phyloP scores from a whole-genome alignment of 2,329 filamentous ascomycete species.

The Aspergillus glaucus region DNA sequence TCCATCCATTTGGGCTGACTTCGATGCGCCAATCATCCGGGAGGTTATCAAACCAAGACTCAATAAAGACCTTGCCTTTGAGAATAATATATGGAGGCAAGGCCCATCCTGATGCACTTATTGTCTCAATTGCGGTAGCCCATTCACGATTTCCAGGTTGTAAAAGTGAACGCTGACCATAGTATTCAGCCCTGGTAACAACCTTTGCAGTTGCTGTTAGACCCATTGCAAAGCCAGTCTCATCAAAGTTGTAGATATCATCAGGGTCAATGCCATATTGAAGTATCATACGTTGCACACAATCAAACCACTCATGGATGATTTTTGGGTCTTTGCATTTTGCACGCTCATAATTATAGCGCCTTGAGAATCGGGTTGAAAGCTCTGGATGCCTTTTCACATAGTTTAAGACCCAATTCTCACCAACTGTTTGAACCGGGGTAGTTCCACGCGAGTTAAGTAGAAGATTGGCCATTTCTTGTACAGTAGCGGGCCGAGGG shows the following conservation, averaged over 20 bases:
- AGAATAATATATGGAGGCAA: slow-evolving; percentile 5
- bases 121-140: too few species aligned
- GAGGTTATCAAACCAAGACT: slow-evolving; percentile 4
- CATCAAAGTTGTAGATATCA: slow-evolving; percentile 8
- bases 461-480: slow-evolving; percentile 3
- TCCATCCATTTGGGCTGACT: slow-evolving; percentile 26
- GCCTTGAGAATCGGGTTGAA: neutral
- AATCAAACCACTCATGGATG: slow-evolving; percentile 5
- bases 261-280: slow-evolving; percentile 5
- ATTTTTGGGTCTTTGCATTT: slow-evolving; percentile 1
- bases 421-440: neutral
- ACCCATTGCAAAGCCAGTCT: slow-evolving; percentile 2
- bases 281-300: neutral
- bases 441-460: neutral
- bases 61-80: slow-evolving; percentile 5
- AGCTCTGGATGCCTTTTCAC: neutral
- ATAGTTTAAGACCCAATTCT: neutral
- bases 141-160: too few species aligned
- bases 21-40: slow-evolving; percentile 2
- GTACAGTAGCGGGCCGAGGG: neutral
- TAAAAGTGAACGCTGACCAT: slow-evolving; percentile 1
- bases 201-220: slow-evolving; percentile 1
- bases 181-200: too few species aligned
- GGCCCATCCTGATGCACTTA: too few species aligned
- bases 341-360: slow-evolving; percentile 1